These are phyloP conservation scores for Aspergillus intermedius DNA, from an alignment of 2,329 filamentous ascomycete species.

Conservation along the genomic window DNA sequence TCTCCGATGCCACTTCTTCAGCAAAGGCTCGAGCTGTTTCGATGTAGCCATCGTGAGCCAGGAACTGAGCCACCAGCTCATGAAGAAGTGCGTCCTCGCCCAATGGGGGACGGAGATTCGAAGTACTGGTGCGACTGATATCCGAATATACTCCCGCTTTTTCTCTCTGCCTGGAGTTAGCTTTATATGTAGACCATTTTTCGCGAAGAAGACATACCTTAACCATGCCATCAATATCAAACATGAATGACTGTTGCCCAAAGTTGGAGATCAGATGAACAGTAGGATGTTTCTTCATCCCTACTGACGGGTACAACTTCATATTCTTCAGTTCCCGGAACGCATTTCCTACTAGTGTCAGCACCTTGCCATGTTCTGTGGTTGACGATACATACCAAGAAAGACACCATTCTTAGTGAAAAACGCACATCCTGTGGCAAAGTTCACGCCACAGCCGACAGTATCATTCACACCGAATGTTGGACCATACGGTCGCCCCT, in stretches of 20 bases:
- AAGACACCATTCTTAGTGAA: constrained; percentile 60
- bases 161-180: constrained; percentile 47
- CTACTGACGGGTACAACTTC: constrained; percentile 51
- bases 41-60: constrained; percentile 92
- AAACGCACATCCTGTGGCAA: constrained; percentile 54
- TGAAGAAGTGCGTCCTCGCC: constrained; percentile 76
- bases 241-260: constrained; percentile 70
- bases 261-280: constrained; percentile 58
- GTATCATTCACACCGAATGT: constrained; percentile 55
- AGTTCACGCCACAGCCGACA: constrained; percentile 60
- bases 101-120: constrained; percentile 55
- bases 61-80: constrained; percentile 75
- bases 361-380: neutral
- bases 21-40: constrained; percentile 87
- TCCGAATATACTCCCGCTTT: constrained; percentile 53
- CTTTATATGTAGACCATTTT: neutral
- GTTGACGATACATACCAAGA: constrained; percentile 40
- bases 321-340: constrained; percentile 41
- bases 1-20: constrained; percentile 69
- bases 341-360: constrained; percentile 47
- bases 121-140: constrained; percentile 55
- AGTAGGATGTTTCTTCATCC: constrained; percentile 57
- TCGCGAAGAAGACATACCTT: constrained; percentile 48
- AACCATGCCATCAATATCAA: constrained; percentile 84
- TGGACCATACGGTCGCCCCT: constrained; percentile 53